These are phyloP conservation scores for Ganoderma lucidum DNA, from an alignment of 1,284 basidiomycete genomes.

Conservation along the genomic window DNA sequence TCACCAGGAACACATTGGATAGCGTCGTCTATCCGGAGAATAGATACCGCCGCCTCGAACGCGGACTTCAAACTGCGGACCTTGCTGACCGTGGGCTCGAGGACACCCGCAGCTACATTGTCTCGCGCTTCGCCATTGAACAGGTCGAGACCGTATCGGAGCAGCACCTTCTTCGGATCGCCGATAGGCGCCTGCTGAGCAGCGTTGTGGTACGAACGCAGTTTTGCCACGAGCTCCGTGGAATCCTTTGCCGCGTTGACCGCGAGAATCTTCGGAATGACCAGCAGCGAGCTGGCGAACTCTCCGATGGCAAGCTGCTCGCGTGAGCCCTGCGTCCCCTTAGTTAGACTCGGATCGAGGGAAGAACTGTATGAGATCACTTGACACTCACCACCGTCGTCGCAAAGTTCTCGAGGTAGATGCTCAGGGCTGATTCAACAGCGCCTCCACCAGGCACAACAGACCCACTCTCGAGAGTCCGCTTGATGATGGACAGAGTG, in stretches of 20 bases:
- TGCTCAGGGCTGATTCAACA: slow-evolving; percentile 95
- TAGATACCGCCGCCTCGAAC: slow-evolving; percentile 95
- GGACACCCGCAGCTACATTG: slow-evolving; percentile 91
- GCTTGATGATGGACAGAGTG: slow-evolving; percentile 94
- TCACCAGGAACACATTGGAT: slow-evolving; percentile 86
- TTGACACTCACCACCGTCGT: slow-evolving; percentile 83
- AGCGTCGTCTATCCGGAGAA: slow-evolving; percentile 96
- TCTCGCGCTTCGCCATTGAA: slow-evolving; percentile 95
- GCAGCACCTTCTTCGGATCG: slow-evolving; percentile 95
- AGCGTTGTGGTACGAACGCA: slow-evolving; percentile 97
- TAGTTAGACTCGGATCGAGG: slow-evolving; percentile 22
- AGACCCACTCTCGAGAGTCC: slow-evolving; percentile 94
- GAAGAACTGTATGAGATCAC: not conserved
- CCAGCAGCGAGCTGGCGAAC: slow-evolving; percentile 92
- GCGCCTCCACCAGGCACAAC: slow-evolving; percentile 99
- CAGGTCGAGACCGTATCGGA: slow-evolving; percentile 96
- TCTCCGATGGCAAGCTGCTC: slow-evolving; percentile 99
- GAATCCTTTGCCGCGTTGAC: slow-evolving; percentile 99
- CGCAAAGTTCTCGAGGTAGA: slow-evolving; percentile 99
- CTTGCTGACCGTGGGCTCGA: slow-evolving; percentile 98
- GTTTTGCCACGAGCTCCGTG: slow-evolving; percentile 96
- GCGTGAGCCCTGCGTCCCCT: slow-evolving; percentile 79
- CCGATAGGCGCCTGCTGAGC: slow-evolving; percentile 91
- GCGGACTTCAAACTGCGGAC: slow-evolving; percentile 96
- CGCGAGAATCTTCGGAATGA: slow-evolving; percentile 97